phyloP scores from a whole-genome alignment of 495 filamentous ascomycete genomes.

The Neurospora sp. region DNA sequence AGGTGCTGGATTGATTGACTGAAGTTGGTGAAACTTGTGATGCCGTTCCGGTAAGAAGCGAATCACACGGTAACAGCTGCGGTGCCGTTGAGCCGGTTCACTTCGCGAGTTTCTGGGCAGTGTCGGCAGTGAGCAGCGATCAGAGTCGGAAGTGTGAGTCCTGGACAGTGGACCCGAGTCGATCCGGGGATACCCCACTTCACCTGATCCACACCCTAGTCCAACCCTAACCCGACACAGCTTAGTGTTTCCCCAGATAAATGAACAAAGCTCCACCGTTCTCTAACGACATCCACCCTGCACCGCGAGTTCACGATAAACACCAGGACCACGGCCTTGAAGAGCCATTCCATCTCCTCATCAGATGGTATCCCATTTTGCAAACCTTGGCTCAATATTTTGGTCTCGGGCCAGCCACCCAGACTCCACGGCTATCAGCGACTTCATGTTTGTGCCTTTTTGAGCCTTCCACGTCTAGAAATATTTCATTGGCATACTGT shows the following conservation, averaged over 20 bases:
- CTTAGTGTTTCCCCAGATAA: background rate
- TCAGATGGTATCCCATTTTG: background rate
- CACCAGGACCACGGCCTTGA: background rate
- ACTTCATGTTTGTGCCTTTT: background rate
- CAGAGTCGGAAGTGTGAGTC: too few relatives aligned
- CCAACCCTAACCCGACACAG: background rate
- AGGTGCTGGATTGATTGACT: background rate
- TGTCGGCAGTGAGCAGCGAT: too few relatives aligned
- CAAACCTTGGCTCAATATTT: background rate
- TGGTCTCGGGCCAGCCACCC: background rate
- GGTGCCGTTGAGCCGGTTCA: background rate
- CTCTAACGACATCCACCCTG: background rate
- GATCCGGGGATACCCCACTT: background rate
- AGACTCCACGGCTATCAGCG: background rate
- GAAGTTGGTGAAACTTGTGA: background rate
- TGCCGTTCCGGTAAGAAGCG: background rate
- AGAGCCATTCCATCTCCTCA: background rate
- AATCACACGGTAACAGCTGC: background rate
- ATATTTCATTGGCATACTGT: background rate
- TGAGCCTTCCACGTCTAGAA: background rate
- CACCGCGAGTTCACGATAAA: background rate
- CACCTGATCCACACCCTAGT: background rate
- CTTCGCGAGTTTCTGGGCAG: too few relatives aligned
- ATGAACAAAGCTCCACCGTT: background rate
- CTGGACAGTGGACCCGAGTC: background rate